Percentiles rank a stretch among this genome's conserved stretches.
Conservation (phyloP, 2,329 filamentous ascomycete species). For the Ascochyta viciae-villosae region DNA sequence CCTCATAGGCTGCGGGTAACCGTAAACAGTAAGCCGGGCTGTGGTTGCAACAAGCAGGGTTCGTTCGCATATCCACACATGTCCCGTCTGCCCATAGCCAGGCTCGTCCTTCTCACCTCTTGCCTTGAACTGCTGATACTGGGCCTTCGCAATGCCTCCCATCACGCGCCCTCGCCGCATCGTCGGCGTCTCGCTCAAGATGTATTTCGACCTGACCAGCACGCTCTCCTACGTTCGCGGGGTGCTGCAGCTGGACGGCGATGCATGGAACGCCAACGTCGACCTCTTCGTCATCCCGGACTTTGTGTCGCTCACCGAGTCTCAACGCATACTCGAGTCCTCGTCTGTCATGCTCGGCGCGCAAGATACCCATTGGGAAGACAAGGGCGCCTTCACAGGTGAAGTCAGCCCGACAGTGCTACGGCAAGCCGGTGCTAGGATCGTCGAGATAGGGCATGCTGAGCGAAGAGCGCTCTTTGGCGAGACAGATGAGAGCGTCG, state of each 20-base stretch:
- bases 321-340: slow-evolving; percentile 58
- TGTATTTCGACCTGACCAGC: slow-evolving; percentile 75
- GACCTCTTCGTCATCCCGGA: slow-evolving; percentile 82
- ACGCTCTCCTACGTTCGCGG: slow-evolving; percentile 61
- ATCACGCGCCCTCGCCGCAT: slow-evolving; percentile 63
- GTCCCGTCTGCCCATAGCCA: neutral
- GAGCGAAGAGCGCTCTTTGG: slow-evolving; percentile 75
- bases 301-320: slow-evolving; percentile 70
- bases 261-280: slow-evolving; percentile 62
- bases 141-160: slow-evolving; percentile 35
- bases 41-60: neutral
- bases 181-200: slow-evolving; percentile 77
- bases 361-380: slow-evolving; percentile 76
- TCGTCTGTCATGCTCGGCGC: slow-evolving; percentile 71
- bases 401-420: slow-evolving; percentile 76
- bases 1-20: neutral
- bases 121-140: neutral
- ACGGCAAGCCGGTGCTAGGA: slow-evolving; percentile 69
- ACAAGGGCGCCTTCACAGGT: slow-evolving; percentile 77
- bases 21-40: slow-evolving; percentile 1
- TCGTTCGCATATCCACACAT: neutral
- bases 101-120: neutral
- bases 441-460: slow-evolving; percentile 83
- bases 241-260: slow-evolving; percentile 56
- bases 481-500: slow-evolving; percentile 74